These are phyloP conservation scores for Microsporum canis DNA, from an alignment of 2,329 filamentous ascomycete species.

Conservation along the genomic window DNA sequence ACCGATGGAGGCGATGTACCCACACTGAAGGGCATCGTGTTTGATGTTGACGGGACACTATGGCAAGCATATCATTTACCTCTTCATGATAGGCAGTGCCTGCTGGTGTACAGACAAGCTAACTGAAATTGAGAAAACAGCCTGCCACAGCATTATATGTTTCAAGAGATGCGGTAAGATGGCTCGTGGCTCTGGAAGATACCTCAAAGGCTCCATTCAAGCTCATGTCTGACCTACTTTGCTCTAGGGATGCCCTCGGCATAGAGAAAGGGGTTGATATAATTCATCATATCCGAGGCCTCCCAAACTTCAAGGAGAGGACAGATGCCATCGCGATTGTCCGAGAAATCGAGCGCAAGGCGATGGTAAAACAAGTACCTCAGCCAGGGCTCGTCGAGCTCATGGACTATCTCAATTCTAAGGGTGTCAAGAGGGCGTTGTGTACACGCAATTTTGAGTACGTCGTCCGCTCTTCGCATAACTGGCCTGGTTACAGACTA, in stretches of 20 bases:
- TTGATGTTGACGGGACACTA: slow-evolving; percentile 91
- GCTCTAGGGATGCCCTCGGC: slow-evolving; percentile 44
- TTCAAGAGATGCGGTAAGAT: slow-evolving; percentile 63
- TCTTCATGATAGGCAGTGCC: background rate
- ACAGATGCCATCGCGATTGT: slow-evolving; percentile 60
- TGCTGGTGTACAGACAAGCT: background rate
- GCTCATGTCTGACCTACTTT: background rate
- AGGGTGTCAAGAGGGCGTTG: slow-evolving; percentile 62
- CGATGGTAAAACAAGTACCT: slow-evolving; percentile 68
- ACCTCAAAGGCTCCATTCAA: background rate
- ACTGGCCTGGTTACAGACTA: background rate
- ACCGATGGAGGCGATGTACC: slow-evolving; percentile 29
- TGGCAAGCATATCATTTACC: slow-evolving; percentile 48
- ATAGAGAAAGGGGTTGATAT: slow-evolving; percentile 71
- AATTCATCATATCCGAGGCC: slow-evolving; percentile 69
- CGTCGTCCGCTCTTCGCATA: slow-evolving; percentile 15
- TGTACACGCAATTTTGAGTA: slow-evolving; percentile 90
- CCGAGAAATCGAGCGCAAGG: slow-evolving; percentile 64
- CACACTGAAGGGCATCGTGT: slow-evolving; percentile 52
- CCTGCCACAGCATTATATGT: slow-evolving; percentile 92
- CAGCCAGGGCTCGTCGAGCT: slow-evolving; percentile 68
- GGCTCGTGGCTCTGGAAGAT: background rate
- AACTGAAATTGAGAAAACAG: slow-evolving; percentile 36
- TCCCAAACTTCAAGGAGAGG: slow-evolving; percentile 51
- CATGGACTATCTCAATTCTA: slow-evolving; percentile 68